These are phyloP conservation scores for Polytrichum formosum DNA, from an alignment of 225 moss, liverwort and hornwort species.

Conservation along the genomic window DNA sequence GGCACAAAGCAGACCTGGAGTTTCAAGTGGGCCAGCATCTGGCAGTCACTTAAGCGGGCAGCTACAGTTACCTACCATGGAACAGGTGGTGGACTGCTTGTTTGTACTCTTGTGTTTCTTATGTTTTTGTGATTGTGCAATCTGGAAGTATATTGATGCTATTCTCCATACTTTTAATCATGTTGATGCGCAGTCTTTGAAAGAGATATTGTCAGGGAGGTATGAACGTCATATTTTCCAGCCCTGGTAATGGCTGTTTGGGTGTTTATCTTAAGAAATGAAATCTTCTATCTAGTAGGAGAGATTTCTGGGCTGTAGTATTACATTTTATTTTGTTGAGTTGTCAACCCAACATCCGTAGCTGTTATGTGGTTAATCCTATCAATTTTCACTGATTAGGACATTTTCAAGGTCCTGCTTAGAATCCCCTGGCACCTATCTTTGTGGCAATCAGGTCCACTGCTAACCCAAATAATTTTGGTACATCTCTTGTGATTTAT, in stretches of 20 bases:
- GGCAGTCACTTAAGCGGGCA: conserved; percentile 57
- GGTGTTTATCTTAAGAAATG: neutral
- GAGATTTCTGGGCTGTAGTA: too few species aligned
- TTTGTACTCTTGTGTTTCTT: conserved; percentile 25
- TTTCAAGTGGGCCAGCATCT: conserved; percentile 37
- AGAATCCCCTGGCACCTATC: neutral
- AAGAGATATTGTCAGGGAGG: neutral
- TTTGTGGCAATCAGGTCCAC: neutral
- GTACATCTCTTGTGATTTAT: too few species aligned
- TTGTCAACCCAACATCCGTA: too few species aligned
- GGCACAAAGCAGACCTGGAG: conserved; percentile 44
- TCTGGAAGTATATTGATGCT: conserved; percentile 9
- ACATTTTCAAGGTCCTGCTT: neutral
- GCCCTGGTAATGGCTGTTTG: conserved; percentile 8
- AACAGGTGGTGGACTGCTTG: conserved; percentile 53
- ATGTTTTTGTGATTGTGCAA: conserved; percentile 14
- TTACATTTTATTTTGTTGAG: too few species aligned
- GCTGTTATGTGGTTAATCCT: too few species aligned
- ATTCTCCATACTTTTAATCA: conserved; percentile 4
- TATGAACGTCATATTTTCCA: neutral
- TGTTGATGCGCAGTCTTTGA: neutral
- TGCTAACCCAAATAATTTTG: neutral
- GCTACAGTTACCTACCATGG: conserved; percentile 35
- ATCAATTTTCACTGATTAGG: neutral
- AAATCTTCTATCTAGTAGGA: too few species aligned